Percentiles rank a stretch among this genome's conserved stretches.
Evolutionary conservation across 352 stramenopile genomes (phyloP).

Genomic region (Pythium rishiriense): DNA sequence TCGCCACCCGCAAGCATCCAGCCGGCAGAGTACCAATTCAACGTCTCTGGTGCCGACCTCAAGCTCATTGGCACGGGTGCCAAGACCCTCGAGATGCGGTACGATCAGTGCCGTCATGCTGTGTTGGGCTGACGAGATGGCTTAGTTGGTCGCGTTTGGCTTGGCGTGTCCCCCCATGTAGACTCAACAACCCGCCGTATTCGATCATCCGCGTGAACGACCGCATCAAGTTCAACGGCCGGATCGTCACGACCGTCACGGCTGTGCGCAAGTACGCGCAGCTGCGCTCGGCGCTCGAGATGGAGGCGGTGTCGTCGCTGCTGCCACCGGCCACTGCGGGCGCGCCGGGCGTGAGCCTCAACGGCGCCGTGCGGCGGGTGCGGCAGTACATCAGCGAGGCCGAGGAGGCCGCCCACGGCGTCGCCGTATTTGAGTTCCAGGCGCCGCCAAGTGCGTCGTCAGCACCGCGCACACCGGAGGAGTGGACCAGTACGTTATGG

Average conservation of each 20-base stretch:
- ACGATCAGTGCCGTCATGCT: not conserved
- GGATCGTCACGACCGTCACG: conserved; percentile 39
- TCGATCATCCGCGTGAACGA: conserved; percentile 71
- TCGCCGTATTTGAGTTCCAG: conserved; percentile 61
- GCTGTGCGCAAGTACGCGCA: conserved; percentile 65
- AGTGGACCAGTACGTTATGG: conserved; percentile 53
- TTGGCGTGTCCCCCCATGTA: conserved; percentile 17
- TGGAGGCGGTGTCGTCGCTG: conserved; percentile 49
- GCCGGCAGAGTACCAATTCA: conserved; percentile 62
- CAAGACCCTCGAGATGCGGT: conserved; percentile 75
- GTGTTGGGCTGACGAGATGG: not conserved
- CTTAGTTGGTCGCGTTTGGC: not conserved
- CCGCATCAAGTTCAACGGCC: conserved; percentile 62
- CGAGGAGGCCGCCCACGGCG: conserved; percentile 51
- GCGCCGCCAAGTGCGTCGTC: conserved; percentile 16
- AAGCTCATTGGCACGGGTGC: conserved; percentile 44
- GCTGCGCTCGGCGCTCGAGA: conserved; percentile 51
- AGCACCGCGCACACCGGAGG: conserved; percentile 34
- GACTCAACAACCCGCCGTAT: conserved; percentile 65
- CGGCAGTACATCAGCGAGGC: conserved; percentile 63
- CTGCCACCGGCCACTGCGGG: conserved; percentile 25
- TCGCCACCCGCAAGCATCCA: conserved; percentile 1
- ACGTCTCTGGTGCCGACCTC: conserved; percentile 41
- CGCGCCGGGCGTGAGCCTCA: conserved; percentile 2
- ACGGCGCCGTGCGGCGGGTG: conserved; percentile 44